Base-by-base conservation (phyloP, 1,139 yeast genomes). In the Kluyveromyces sp. region DNA sequence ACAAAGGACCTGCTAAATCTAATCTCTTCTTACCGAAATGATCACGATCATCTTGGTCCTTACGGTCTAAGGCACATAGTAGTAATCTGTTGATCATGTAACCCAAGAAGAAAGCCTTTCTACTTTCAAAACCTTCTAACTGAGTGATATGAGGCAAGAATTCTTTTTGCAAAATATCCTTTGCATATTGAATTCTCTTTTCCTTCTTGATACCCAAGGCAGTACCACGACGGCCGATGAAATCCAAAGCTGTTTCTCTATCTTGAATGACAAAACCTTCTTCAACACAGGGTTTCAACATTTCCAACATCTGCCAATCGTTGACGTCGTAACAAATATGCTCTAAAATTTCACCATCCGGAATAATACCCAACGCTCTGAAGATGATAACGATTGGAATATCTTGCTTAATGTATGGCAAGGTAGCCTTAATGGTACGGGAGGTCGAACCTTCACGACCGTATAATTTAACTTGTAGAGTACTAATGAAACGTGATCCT, bases 271-370 rank as follows among this genome's bases (percentile, higher is more conserved):
- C 95, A 67, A 92, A 94, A 48, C 97, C 98, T 72, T 94, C 98
- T 68, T 94, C 99, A 53, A 94, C 95, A 78, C 98, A 92, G 3
- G 99, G 98, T 66, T 92, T 94, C 63, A 94, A 77, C 95, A 92
- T 88, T 71, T 94, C 99, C 69, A 92, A 78, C 98, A 94, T 94
- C 70, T 92, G 98, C 96, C 97, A 90, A 72, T 92, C 99, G 57
- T 84, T 86, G 49, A 90, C 90, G 68, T 92, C 99, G 66, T 90
- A 94, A 72, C 98, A 94, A 50, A 92, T 92, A 67, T 92, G 98
- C 68, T 92, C 97, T 59, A 94, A 74, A 61, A 92, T 94, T 72
- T 94, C 99, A 66, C 98, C 97, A 73, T 92, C 99, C 28, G 97
- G 97, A 27, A 94, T 97, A 47, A 92, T 94, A 57, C 99, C 99